Conservation (phyloP, 352 stramenopile species). For the Plasmopara muralis region DNA sequence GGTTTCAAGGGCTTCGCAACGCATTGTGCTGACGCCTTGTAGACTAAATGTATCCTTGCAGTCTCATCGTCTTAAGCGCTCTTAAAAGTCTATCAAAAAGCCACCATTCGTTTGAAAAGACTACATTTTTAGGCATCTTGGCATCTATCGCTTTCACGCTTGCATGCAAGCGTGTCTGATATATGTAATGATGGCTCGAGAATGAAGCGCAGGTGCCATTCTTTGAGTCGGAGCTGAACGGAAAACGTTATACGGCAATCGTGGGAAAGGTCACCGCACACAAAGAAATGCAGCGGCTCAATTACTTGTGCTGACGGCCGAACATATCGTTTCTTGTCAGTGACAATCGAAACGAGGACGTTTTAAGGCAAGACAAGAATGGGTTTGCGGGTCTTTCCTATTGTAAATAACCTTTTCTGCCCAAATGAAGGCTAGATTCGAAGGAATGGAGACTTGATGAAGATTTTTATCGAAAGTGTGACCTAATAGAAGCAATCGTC, state of each 20-base stretch:
- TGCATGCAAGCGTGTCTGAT: not conserved
- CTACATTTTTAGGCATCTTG: not conserved
- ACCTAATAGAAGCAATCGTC: too few relatives aligned
- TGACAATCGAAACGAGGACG: conserved; percentile 17
- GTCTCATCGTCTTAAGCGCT: not conserved
- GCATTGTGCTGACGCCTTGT: not conserved
- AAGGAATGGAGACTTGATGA: too few relatives aligned
- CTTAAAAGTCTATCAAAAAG: not conserved
- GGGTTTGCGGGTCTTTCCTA: too few relatives aligned
- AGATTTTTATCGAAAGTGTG: too few relatives aligned
- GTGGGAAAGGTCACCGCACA: not conserved
- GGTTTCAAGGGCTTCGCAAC: not conserved
- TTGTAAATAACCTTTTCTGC: too few relatives aligned
- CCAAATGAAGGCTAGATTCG: too few relatives aligned
- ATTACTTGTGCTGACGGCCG: conserved; percentile 1
- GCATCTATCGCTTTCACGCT: not conserved
- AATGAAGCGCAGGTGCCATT: not conserved
- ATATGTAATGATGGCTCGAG: not conserved
- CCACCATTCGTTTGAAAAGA: not conserved
- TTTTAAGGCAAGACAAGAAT: not conserved
- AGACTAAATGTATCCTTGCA: not conserved
- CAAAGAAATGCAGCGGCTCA: not conserved
- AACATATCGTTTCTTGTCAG: conserved; percentile 15
- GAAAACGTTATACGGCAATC: too few relatives aligned
- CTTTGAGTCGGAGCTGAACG: too few relatives aligned